Percentiles rank a stretch among this genome's conserved stretches.
phyloP scores from a whole-genome alignment of 1,284 basidiomycete species.

The Ganoderma sp. region DNA sequence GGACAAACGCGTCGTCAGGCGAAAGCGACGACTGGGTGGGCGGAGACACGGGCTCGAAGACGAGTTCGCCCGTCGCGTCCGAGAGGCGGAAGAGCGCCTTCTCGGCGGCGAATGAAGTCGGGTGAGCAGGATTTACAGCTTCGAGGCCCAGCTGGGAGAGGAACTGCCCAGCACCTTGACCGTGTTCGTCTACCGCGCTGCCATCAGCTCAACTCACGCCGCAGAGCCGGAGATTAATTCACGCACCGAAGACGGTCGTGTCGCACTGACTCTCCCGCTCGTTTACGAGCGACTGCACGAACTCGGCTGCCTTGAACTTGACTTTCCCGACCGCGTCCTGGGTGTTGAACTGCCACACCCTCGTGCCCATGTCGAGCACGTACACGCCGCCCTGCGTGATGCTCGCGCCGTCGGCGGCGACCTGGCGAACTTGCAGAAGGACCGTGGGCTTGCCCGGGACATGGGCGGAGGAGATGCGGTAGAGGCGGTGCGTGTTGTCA shows the following conservation, averaged over 20 bases:
- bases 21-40: constrained; percentile 45
- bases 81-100: constrained; percentile 55
- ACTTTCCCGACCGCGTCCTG: constrained; percentile 57
- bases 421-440: constrained; percentile 55
- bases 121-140: constrained; percentile 25
- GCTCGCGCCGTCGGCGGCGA: constrained; percentile 50
- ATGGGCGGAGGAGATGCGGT: constrained; percentile 46
- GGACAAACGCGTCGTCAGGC: constrained; percentile 54
- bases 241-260: constrained; percentile 56
- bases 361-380: constrained; percentile 59
- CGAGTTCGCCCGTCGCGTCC: constrained; percentile 48
- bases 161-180: constrained; percentile 52
- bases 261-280: constrained; percentile 50
- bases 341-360: constrained; percentile 62
- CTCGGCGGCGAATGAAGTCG: constrained; percentile 22
- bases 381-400: constrained; percentile 61
- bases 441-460: constrained; percentile 26
- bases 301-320: constrained; percentile 64
- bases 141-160: constrained; percentile 50
- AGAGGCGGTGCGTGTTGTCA: constrained; percentile 52
- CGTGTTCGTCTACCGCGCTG: constrained; percentile 53
- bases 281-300: constrained; percentile 54
- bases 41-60: constrained; percentile 46
- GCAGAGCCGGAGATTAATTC: not conserved
- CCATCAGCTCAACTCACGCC: not conserved